Evolutionary conservation across 164 flowering plant species (phyloP).

Genomic region (Paratinospora sagittata): DNA sequence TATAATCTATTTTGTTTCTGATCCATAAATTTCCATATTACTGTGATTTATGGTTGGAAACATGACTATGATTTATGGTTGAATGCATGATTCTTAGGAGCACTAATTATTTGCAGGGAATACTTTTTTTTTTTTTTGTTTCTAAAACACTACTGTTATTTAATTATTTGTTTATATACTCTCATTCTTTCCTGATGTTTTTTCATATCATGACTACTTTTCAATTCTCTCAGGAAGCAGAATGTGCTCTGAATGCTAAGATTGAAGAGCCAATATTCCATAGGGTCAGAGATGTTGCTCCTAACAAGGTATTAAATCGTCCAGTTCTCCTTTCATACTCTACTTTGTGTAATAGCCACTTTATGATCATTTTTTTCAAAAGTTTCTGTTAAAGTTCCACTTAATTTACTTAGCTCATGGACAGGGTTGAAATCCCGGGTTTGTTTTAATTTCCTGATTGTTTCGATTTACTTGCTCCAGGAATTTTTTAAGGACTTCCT

Average conservation of each 20-base stretch:
- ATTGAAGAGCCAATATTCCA: conserved; percentile 60
- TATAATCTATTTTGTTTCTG: not conserved
- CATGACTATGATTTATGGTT: not conserved
- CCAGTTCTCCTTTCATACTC: not conserved
- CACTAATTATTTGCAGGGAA: too few relatives aligned
- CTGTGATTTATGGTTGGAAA: not conserved
- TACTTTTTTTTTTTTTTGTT: too few relatives aligned
- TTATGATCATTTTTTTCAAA: not conserved
- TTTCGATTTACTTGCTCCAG: not conserved
- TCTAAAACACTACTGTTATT: too few relatives aligned
- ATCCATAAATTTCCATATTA: not conserved
- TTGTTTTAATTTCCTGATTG: not conserved
- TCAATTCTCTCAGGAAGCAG: conserved; percentile 56
- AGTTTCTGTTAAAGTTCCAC: not conserved
- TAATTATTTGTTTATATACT: not conserved
- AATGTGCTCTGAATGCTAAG: conserved; percentile 48
- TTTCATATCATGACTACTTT: not conserved
- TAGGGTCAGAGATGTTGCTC: conserved; percentile 93
- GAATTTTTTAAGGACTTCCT: too few relatives aligned
- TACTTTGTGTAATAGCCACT: not conserved
- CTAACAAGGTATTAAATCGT: conserved; percentile 64
- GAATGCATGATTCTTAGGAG: not conserved
- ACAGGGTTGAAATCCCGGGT: not conserved
- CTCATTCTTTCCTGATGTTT: not conserved
- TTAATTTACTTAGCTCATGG: not conserved